Evolutionary conservation across 2,329 filamentous ascomycete genomes (phyloP).

Genomic region (Aspergillus transmontanensis): DNA sequence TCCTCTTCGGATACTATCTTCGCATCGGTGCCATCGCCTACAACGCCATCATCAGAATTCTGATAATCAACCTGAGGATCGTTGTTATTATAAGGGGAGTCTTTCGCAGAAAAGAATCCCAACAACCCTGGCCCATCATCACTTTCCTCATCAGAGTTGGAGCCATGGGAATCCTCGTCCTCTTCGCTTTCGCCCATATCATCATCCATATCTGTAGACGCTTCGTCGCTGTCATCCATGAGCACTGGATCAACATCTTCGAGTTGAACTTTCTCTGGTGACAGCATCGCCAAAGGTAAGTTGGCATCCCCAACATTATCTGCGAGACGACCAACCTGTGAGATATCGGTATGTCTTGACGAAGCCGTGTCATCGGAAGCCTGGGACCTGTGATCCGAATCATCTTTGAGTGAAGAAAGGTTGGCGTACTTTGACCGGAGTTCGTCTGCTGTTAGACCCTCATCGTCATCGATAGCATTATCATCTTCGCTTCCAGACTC

Average conservation of each 20-base stretch:
- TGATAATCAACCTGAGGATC: conserved; percentile 25
- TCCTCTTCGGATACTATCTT: conserved; percentile 28
- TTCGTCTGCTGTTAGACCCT: conserved; percentile 49
- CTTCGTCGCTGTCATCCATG: conserved; percentile 50
- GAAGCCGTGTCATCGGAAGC: conserved; percentile 23
- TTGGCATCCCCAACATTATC: conserved; percentile 25
- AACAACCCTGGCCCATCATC: conserved; percentile 45
- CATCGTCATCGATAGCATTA: conserved; percentile 45
- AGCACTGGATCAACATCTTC: conserved; percentile 50
- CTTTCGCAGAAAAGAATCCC: conserved; percentile 51
- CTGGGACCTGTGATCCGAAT: conserved; percentile 28
- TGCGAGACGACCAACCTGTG: conserved; percentile 22
- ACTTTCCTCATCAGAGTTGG: conserved; percentile 47
- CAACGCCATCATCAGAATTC: conserved; percentile 46
- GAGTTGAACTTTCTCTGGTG: conserved; percentile 27
- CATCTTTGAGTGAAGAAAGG: conserved; percentile 31
- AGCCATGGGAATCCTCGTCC: conserved; percentile 55
- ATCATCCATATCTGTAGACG: conserved; percentile 51
- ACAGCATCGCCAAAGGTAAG: conserved; percentile 29
- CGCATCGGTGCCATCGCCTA: conserved; percentile 29
- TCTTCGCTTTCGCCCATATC: conserved; percentile 52
- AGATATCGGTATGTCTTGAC: conserved; percentile 22
- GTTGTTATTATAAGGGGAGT: conserved; percentile 26
- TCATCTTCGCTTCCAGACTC: conserved; percentile 46
- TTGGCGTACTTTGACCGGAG: conserved; percentile 51